Evolutionary conservation across 305 asterid genomes (phyloP), one percentile per base, ranked within the genome.

Genomic region (Lippia alba): DNA sequence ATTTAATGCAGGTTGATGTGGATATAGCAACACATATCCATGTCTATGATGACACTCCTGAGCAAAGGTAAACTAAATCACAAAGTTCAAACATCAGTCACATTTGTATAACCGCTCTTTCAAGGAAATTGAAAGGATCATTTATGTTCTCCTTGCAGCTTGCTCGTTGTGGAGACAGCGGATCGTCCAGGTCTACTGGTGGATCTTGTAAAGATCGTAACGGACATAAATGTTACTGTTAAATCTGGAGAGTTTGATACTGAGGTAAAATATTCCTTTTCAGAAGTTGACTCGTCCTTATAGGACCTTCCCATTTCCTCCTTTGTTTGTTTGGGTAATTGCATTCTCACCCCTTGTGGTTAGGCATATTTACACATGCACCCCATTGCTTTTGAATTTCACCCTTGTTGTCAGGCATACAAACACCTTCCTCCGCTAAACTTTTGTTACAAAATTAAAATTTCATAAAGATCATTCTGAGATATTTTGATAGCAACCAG

Each of bases 211-310:
- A 94, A 70, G 89, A 89, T 80, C 74, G 77, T 94, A 53, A 88
- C 94, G 9, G 99, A 89, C 78, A 90, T 89, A 66, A 91, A 90
- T 72, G 56, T 94, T 71, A 60, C 85, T 20, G 96, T 91, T 63
- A 84, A 87, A 77, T 94, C 97, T 1, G 99, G 97, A 59, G 99
- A 91, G 74, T 94, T 91, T 33, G 97, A 91, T 61, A 94, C 99
- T 0, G 97, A 89, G 96, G 99, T 91, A 80, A 77, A 1, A n/a
- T 57, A 41, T 34, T 34, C 40, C 40, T 34, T 34, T n/a, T n/a
- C n/a, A 34, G 40, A 34, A 34, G 6, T 6, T 34, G 40, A 34
- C 40, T 34, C 6, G 6, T 34, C 3, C 3, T 34, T 34, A 34
- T 34, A 34, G n/a, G n/a, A n/a, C n/a, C n/a, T n/a, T n/a, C n/a